Evolutionary conservation across 441 rosid species (phyloP).

Genomic region (Populus hybrid): DNA sequence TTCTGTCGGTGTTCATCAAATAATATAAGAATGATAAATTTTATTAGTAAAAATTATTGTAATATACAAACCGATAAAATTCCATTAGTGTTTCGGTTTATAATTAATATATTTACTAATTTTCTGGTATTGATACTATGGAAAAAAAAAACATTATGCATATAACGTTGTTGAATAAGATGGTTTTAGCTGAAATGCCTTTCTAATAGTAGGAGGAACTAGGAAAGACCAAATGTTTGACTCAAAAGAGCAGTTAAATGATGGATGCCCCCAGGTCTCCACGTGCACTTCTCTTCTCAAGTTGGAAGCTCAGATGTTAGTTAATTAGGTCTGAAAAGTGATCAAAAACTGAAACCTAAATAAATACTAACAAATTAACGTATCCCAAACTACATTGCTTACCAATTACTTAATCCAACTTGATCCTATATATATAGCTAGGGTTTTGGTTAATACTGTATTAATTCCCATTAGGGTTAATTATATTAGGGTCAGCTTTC

Average conservation of each 20-base stretch:
- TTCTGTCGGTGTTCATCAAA: too few species aligned
- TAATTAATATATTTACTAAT: too few species aligned
- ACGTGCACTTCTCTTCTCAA: constrained; percentile 23
- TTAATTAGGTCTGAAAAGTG: constrained; percentile 46
- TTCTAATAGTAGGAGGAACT: not conserved
- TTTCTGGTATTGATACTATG: too few species aligned
- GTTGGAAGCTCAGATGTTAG: not conserved
- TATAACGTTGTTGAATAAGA: too few species aligned
- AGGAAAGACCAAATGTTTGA: constrained; percentile 21
- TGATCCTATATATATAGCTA: too few species aligned
- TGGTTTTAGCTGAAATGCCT: not conserved
- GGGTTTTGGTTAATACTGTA: not conserved
- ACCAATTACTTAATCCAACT: not conserved
- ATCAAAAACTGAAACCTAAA: constrained; percentile 31
- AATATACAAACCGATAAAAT: too few species aligned
- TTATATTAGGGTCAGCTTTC: not conserved
- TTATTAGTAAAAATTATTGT: too few species aligned
- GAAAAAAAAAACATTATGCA: too few species aligned
- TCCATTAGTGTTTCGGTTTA: too few species aligned
- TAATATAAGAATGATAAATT: too few species aligned
- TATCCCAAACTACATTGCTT: not conserved
- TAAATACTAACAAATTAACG: not conserved
- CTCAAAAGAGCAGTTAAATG: constrained; percentile 9
- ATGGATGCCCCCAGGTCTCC: constrained; percentile 13
- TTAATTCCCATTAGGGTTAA: not conserved